Conservation (phyloP, 129 eudicot species). For the Heracleum sosnowskyi region DNA sequence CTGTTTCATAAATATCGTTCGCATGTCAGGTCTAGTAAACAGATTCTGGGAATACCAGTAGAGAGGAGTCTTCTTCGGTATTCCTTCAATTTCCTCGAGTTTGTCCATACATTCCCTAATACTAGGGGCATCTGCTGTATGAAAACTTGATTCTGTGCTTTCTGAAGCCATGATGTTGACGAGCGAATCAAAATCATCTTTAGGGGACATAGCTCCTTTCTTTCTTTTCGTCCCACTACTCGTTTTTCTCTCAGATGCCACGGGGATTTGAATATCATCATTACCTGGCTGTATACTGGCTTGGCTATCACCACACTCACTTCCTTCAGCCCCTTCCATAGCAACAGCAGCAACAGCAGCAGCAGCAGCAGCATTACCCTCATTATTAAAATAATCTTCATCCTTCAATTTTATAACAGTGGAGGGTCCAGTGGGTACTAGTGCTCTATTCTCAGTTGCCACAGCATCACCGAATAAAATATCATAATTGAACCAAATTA, state of each 20-base stretch:
- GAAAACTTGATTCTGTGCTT: conserved; percentile 1
- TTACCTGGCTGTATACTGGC: not conserved
- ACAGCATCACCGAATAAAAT: not conserved
- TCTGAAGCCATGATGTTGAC: not conserved
- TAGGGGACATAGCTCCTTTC: not conserved
- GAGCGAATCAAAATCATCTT: not conserved
- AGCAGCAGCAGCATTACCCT: not conserved
- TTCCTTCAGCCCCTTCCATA: not conserved
- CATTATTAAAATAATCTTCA: not conserved
- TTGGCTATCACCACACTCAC: not conserved
- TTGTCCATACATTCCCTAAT: not conserved
- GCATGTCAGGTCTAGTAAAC: not conserved
- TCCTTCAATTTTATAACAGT: not conserved
- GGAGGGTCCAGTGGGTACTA: not conserved
- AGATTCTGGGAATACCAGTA: conserved; percentile 2
- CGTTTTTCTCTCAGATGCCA: not conserved
- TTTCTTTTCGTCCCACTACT: not conserved
- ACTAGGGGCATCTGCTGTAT: not conserved
- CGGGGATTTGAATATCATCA: not conserved
- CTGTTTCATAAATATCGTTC: not conserved
- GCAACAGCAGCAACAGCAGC: not conserved
- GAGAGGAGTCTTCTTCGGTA: not conserved
- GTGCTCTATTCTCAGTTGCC: conserved; percentile 1
- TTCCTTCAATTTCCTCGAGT: not conserved
- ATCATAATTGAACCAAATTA: not conserved